Evolutionary conservation across 2,329 filamentous ascomycete genomes (phyloP).

Genomic region (Fusarium piperis): DNA sequence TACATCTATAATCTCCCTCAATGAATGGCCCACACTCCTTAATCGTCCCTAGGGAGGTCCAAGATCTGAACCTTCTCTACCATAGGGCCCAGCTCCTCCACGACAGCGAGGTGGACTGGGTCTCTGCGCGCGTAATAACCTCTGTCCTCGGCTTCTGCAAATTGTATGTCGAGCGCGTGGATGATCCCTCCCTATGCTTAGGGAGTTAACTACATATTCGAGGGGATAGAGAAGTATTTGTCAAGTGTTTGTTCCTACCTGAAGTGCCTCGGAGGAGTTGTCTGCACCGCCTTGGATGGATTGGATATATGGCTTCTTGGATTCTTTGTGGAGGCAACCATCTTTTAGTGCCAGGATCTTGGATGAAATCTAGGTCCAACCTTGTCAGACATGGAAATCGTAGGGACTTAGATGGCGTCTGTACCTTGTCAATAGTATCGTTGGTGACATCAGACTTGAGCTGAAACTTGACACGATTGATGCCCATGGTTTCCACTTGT

Average conservation of each 20-base stretch:
- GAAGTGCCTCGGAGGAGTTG: not conserved
- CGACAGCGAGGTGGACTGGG: conserved; percentile 69
- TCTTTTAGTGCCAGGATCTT: not conserved
- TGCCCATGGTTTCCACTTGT: not conserved
- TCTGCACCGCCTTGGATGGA: not conserved
- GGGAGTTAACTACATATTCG: not conserved
- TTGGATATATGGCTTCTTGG: not conserved
- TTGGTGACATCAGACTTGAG: not conserved
- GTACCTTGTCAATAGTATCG: not conserved
- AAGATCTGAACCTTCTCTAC: conserved; percentile 65
- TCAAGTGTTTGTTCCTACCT: not conserved
- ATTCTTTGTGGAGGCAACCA: not conserved
- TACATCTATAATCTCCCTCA: not conserved
- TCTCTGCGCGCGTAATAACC: conserved; percentile 75
- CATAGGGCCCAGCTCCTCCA: conserved; percentile 56
- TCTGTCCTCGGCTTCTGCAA: conserved; percentile 69
- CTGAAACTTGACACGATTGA: not conserved
- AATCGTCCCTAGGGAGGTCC: conserved; percentile 56
- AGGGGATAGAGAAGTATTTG: not conserved
- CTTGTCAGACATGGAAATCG: not conserved
- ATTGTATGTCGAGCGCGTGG: conserved; percentile 54
- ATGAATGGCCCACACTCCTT: not conserved
- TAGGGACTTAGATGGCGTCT: not conserved
- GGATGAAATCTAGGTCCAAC: not conserved
- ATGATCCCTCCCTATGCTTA: not conserved